Percentiles rank a stretch among this genome's conserved stretches.
phyloP scores from a whole-genome alignment of 352 stramenopile species.

The Peronospora farinosa region DNA sequence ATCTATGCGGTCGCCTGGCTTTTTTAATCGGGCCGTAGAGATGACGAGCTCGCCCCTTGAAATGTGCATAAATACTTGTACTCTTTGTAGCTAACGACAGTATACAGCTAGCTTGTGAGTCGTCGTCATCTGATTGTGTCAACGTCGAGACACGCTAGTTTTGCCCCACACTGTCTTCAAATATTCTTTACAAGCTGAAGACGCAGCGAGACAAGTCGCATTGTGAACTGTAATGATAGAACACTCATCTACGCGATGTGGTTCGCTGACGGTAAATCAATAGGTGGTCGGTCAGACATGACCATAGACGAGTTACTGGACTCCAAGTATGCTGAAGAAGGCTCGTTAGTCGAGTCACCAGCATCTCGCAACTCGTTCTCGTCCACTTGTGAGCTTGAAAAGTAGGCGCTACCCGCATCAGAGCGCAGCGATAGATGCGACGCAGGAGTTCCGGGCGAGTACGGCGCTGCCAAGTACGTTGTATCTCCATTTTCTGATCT shows the following conservation, averaged over 20 bases:
- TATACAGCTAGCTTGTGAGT: too few species aligned
- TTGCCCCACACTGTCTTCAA: constrained; percentile 1
- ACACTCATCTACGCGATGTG: constrained; percentile 37
- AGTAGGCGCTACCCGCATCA: constrained; percentile 53
- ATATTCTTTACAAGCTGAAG: constrained; percentile 11
- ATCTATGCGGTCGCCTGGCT: constrained; percentile 8
- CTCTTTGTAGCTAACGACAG: constrained; percentile 2
- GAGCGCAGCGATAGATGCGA: constrained; percentile 51
- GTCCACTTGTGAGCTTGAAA: constrained; percentile 37
- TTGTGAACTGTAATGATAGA: background rate
- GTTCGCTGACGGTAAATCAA: constrained; percentile 14
- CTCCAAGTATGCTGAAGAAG: constrained; percentile 30
- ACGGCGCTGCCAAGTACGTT: constrained; percentile 46
- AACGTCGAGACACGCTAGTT: constrained; percentile 3
- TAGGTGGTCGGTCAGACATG: constrained; percentile 52
- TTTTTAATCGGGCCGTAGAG: background rate
- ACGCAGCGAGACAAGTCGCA: constrained; percentile 6
- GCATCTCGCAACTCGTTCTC: constrained; percentile 30
- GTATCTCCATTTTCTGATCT: constrained; percentile 35
- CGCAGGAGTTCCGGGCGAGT: constrained; percentile 30
- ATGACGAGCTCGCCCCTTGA: constrained; percentile 14
- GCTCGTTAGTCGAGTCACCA: constrained; percentile 29
- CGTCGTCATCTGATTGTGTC: background rate
- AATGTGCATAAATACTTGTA: constrained; percentile 40
- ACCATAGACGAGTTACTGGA: constrained; percentile 48